A percentile compares a stretch with the other conserved stretches of the same genome.
These are phyloP conservation scores for Salix purpurea DNA, from an alignment of 345 rosid species.

Conservation along the genomic window DNA sequence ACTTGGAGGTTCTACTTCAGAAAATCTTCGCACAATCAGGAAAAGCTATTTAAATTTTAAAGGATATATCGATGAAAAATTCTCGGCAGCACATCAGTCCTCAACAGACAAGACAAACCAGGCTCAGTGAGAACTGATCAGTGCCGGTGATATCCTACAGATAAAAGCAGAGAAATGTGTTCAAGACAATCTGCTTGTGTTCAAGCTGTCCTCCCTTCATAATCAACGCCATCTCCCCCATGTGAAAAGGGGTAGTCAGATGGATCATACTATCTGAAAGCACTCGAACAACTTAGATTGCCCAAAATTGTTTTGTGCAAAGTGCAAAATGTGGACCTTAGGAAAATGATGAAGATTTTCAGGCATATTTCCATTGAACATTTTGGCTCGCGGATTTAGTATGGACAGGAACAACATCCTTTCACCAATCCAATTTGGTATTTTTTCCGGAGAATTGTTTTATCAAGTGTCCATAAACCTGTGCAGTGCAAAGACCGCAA, in stretches of 20 bases:
- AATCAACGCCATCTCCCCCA: conserved; percentile 1
- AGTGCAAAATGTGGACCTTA: conserved; percentile 12
- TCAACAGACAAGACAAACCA: too few species aligned
- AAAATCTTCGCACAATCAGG: not conserved
- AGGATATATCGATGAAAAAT: too few species aligned
- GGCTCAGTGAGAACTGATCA: too few species aligned
- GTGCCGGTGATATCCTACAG: too few species aligned
- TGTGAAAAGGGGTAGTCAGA: not conserved
- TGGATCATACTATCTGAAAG: conserved; percentile 1
- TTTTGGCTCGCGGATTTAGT: conserved; percentile 10
- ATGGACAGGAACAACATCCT: not conserved
- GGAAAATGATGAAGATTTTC: conserved; percentile 7
- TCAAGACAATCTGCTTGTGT: not conserved
- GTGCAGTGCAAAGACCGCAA: conserved; percentile 13
- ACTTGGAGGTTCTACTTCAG: not conserved
- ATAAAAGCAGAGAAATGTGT: too few species aligned
- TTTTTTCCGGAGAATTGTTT: not conserved
- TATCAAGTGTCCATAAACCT: not conserved
- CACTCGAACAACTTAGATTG: conserved; percentile 1
- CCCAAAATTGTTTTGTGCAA: conserved; percentile 8
- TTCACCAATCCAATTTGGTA: conserved; percentile 12
- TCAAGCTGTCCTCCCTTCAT: conserved; percentile 14
- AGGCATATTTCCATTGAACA: conserved; percentile 13
- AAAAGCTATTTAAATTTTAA: not conserved
- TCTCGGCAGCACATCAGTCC: too few species aligned